A percentile compares a stretch with the other conserved stretches of the same genome.
Conservation (phyloP, 768 basidiomycete species). For the Hygrophoropsis aurantiaca region DNA sequence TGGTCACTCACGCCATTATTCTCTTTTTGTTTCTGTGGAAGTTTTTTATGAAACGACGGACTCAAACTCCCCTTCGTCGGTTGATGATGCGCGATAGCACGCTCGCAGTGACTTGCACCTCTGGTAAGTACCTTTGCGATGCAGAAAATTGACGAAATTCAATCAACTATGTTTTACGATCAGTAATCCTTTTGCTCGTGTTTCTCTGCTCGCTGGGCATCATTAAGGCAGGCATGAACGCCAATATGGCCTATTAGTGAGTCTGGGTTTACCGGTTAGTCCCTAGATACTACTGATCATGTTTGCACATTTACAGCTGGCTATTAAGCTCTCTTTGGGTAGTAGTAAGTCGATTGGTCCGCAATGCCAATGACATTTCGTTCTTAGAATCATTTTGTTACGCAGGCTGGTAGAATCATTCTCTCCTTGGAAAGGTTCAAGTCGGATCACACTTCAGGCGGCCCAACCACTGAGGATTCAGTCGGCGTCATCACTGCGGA, state of each 20-base stretch:
- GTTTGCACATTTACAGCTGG: slow-evolving; percentile 11
- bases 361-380: too few relatives aligned
- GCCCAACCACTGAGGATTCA: slow-evolving; percentile 8
- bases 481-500: not conserved
- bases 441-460: slow-evolving; percentile 5
- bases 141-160: not conserved
- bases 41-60: slow-evolving; percentile 3
- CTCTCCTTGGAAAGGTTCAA: slow-evolving; percentile 6
- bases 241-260: slow-evolving; percentile 22
- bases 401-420: slow-evolving; percentile 17
- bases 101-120: slow-evolving; percentile 6
- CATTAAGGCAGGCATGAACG: slow-evolving; percentile 10
- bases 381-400: too few relatives aligned
- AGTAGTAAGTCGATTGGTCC: slow-evolving; percentile 10
- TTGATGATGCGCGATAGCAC: slow-evolving; percentile 18
- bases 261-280: not conserved
- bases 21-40: slow-evolving; percentile 19
- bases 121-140: slow-evolving; percentile 8
- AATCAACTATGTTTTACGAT: not conserved
- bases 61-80: slow-evolving; percentile 2
- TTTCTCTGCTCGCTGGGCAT: slow-evolving; percentile 12
- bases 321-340: slow-evolving; percentile 15
- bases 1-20: slow-evolving; percentile 12
- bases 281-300: not conserved
- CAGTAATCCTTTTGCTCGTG: slow-evolving; percentile 17